These are phyloP conservation scores for Brassica balearica DNA, from an alignment of 441 rosid species.

Conservation along the genomic window DNA sequence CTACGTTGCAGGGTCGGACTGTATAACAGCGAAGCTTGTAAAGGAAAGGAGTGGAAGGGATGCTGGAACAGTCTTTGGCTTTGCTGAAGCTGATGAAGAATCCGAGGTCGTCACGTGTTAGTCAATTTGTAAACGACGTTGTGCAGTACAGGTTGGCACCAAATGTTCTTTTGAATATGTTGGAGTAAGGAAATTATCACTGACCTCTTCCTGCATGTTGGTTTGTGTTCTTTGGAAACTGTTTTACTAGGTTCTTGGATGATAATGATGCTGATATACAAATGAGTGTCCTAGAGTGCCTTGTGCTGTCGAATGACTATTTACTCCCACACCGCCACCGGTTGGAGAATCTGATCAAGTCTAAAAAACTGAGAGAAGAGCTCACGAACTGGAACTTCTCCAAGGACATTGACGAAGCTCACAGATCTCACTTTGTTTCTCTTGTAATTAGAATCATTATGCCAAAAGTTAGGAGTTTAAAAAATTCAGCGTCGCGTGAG, in stretches of 20 bases:
- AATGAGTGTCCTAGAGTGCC: constrained; percentile 81
- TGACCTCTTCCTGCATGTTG: constrained; percentile 16
- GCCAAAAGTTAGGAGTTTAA: constrained; percentile 81
- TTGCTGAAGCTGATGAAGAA: constrained; percentile 73
- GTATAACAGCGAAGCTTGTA: constrained; percentile 55
- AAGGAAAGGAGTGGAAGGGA: constrained; percentile 76
- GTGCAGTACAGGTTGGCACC: constrained; percentile 62
- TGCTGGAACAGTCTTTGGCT: constrained; percentile 78
- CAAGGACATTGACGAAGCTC: constrained; percentile 67
- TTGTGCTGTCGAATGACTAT: constrained; percentile 73
- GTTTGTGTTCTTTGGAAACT: constrained; percentile 11
- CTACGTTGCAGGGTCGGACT: constrained; percentile 61
- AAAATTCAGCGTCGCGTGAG: constrained; percentile 80
- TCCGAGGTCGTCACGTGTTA: constrained; percentile 59
- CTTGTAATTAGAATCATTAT: constrained; percentile 65
- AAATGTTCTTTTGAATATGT: constrained; percentile 4
- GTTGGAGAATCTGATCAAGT: constrained; percentile 71
- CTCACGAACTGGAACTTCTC: constrained; percentile 84
- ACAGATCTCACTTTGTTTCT: constrained; percentile 70
- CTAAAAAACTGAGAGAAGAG: constrained; percentile 74
- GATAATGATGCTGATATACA: constrained; percentile 85
- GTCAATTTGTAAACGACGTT: constrained; percentile 75
- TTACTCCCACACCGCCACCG: constrained; percentile 74
- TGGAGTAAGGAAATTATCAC: neutral
- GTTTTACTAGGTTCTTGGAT: constrained; percentile 71